Conservation (phyloP, 169 alveolate species). For the Eimeria mitis region DNA sequence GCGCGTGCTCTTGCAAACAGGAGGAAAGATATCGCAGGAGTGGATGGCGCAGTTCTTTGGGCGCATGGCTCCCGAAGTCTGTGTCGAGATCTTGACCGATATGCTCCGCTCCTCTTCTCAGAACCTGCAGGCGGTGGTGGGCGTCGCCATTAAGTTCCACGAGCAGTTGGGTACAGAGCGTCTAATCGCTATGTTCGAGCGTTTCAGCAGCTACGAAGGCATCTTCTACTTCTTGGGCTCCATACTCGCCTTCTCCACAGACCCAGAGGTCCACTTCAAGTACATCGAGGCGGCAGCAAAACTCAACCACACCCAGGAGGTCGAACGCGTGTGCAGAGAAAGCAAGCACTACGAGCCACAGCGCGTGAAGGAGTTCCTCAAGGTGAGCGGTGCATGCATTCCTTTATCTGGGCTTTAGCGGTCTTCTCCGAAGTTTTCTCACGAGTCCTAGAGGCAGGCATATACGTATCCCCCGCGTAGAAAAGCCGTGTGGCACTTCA, state of each 20-base stretch:
- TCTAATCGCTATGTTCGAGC: constrained; percentile 91
- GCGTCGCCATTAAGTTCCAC: constrained; percentile 93
- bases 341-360: constrained; percentile 97
- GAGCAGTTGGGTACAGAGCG: constrained; percentile 94
- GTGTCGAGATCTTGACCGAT: constrained; percentile 88
- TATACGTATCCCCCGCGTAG: not conserved
- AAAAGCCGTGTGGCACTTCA: not conserved
- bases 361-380: constrained; percentile 92
- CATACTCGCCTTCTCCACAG: constrained; percentile 89
- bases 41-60: constrained; percentile 78
- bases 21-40: constrained; percentile 76
- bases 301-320: constrained; percentile 97
- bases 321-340: constrained; percentile 98
- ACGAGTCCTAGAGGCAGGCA: not conserved
- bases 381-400: constrained; percentile 37
- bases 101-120: constrained; percentile 94
- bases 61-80: constrained; percentile 38
- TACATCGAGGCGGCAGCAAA: constrained; percentile 99
- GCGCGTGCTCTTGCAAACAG: constrained; percentile 90
- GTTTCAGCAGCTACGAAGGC: constrained; percentile 87
- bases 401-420: not conserved
- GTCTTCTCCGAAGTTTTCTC: not conserved
- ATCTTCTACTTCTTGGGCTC: constrained; percentile 92
- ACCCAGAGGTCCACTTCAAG: constrained; percentile 93
- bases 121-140: constrained; percentile 85